Base-by-base conservation (phyloP, 306 rosid genomes). In the Ziziphus jujuba region DNA sequence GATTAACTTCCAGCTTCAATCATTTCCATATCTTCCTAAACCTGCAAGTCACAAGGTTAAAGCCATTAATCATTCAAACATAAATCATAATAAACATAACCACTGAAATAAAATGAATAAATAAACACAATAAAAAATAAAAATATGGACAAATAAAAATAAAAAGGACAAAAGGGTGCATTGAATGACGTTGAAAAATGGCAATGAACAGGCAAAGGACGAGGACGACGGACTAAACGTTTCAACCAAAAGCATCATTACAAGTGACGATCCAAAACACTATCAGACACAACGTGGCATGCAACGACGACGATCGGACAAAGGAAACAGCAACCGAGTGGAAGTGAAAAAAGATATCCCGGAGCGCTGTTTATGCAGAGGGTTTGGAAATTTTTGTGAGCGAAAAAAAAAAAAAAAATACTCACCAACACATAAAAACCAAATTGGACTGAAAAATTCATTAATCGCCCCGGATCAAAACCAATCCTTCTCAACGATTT, bases 21-120 rank as follows among this genome's bases (percentile, higher is more conserved):
- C 52, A 45, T 61, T 52, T 38, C 56, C 2, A 21, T 21, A 23
- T 13, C 59, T 19, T 51, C 24, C 7, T 35, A 36, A 67, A 65
- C 87, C 87, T 85, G 87, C 75, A 79, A 61, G 59, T 20, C 12
- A 75, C 3, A 80, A 22, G 7, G 63, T 17, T 52, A 67, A 65
- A 79, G 14, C 10, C 28, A 47, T 38, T 16, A 73, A 56, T 48
- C 51, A 73, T 5, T 13, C 21, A 50, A 0, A 20, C 55, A 50
- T 50, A 16, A 28, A 28, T 50, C 3, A 16, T 20, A 14, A 50
- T 7, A 25, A 7, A 25, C 5, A 45, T n/a, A 67, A 1, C 22
- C 24, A 25, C 16, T 1, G 21, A 56, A 28, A 56, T 11, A 15
- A 4, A 35, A 31, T 7, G 5, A 24, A 3, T 1, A 4, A 45